Evolutionary conservation across 805 yeast species (phyloP).

Genomic region (Spathaspora girioi): DNA sequence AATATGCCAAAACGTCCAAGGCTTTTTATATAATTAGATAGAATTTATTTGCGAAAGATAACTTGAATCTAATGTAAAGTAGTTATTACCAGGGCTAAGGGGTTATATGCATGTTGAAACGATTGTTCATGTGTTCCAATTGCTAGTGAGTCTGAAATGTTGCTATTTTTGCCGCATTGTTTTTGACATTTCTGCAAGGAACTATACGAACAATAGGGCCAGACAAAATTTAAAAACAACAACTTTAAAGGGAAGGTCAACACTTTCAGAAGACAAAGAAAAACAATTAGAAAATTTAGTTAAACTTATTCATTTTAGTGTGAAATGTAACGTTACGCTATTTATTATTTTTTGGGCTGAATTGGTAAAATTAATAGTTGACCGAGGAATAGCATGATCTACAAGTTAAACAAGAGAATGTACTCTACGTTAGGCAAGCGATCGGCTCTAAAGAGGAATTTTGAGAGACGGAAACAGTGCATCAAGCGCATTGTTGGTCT

Average conservation of each 20-base stretch:
- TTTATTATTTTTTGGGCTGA: neutral
- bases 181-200: neutral
- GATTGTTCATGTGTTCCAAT: too few relatives aligned
- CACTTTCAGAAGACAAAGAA: neutral
- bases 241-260: neutral
- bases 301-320: neutral
- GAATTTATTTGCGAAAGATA: too few relatives aligned
- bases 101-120: too few relatives aligned
- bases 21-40: neutral
- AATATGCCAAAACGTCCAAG: neutral
- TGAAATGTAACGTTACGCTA: neutral
- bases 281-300: neutral
- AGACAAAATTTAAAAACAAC: neutral
- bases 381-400: too few relatives aligned
- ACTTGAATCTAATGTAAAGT: too few relatives aligned
- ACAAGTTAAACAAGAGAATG: too few relatives aligned
- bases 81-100: too few relatives aligned
- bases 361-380: too few relatives aligned
- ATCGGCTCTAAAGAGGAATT: too few relatives aligned
- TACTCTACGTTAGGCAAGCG: too few relatives aligned
- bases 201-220: neutral
- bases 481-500: too few relatives aligned
- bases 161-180: neutral
- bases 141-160: neutral
- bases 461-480: too few relatives aligned